phyloP scores from a whole-genome alignment of 179 eudicot genomes.

The Drosera spatulata region DNA sequence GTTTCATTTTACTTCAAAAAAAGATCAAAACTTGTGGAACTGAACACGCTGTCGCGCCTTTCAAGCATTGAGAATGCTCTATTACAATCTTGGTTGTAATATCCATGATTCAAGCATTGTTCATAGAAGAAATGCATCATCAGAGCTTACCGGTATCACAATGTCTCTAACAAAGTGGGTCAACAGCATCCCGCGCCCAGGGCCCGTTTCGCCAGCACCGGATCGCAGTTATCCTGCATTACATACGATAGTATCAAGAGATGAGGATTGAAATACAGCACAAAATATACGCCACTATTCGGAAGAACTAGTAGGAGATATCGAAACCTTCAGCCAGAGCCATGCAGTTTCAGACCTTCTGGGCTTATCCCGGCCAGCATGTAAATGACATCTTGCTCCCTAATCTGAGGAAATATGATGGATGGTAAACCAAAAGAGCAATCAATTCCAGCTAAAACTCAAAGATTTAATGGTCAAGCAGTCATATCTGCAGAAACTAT shows the following conservation, averaged over 20 bases:
- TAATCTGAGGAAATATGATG: constrained; percentile 13
- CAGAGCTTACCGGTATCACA: constrained; percentile 8
- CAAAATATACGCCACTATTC: too few species aligned
- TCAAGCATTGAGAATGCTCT: too few species aligned
- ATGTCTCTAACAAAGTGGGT: constrained; percentile 15
- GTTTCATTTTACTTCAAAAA: too few species aligned
- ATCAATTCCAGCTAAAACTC: neutral
- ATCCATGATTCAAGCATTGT: too few species aligned
- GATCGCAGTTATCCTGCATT: constrained; percentile 23
- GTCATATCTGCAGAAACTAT: neutral
- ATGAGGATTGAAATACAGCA: neutral
- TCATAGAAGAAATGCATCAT: neutral
- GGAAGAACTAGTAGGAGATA: too few species aligned
- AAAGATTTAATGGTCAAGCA: neutral
- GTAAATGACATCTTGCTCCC: constrained; percentile 17
- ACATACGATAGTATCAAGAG: neutral
- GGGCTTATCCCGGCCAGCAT: constrained; percentile 15
- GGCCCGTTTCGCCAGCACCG: constrained; percentile 8
- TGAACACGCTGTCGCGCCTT: too few species aligned
- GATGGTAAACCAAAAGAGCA: neutral
- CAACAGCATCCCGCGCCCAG: constrained; percentile 8
- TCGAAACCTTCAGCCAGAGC: constrained; percentile 19
- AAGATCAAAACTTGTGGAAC: too few species aligned
- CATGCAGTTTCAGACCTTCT: constrained; percentile 30
- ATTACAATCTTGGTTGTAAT: too few species aligned